Percentiles rank a stretch among this genome's conserved stretches.
Evolutionary conservation across 352 stramenopile species (phyloP).

Genomic region (Globisporangium cederbergense): DNA sequence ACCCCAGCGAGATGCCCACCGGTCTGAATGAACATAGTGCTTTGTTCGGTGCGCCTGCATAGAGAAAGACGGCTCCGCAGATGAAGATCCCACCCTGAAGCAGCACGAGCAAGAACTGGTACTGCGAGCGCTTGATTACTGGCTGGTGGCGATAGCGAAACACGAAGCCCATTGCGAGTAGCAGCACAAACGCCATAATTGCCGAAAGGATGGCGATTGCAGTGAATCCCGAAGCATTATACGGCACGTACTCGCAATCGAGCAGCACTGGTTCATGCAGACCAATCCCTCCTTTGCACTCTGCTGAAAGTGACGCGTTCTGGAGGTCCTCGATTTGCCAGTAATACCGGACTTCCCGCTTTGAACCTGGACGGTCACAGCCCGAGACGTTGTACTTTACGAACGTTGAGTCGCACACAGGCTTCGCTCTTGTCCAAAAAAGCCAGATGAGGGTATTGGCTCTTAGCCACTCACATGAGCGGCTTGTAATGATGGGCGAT

Average conservation of each 20-base stretch:
- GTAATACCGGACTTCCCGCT: slow-evolving; percentile 23
- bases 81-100: slow-evolving; percentile 49
- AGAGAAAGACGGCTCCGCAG: slow-evolving; percentile 32
- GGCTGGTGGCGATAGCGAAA: slow-evolving; percentile 31
- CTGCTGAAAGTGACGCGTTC: slow-evolving; percentile 27
- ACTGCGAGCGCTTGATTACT: slow-evolving; percentile 69
- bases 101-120: slow-evolving; percentile 53
- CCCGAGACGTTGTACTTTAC: slow-evolving; percentile 40
- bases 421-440: slow-evolving; percentile 24
- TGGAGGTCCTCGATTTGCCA: slow-evolving; percentile 29
- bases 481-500: slow-evolving; percentile 27
- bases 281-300: slow-evolving; percentile 28
- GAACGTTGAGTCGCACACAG: slow-evolving; percentile 32
- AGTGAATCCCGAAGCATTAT: slow-evolving; percentile 20
- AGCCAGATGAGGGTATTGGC: slow-evolving; percentile 32
- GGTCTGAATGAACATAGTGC: slow-evolving; percentile 18
- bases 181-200: slow-evolving; percentile 23
- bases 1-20: slow-evolving; percentile 29
- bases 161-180: slow-evolving; percentile 30
- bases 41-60: slow-evolving; percentile 41
- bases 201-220: slow-evolving; percentile 19
- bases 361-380: slow-evolving; percentile 22
- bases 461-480: slow-evolving; percentile 35
- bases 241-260: slow-evolving; percentile 45
- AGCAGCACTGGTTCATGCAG: slow-evolving; percentile 26